Conservation (phyloP, 331 rosid genomes). For the Malus hybrid region DNA sequence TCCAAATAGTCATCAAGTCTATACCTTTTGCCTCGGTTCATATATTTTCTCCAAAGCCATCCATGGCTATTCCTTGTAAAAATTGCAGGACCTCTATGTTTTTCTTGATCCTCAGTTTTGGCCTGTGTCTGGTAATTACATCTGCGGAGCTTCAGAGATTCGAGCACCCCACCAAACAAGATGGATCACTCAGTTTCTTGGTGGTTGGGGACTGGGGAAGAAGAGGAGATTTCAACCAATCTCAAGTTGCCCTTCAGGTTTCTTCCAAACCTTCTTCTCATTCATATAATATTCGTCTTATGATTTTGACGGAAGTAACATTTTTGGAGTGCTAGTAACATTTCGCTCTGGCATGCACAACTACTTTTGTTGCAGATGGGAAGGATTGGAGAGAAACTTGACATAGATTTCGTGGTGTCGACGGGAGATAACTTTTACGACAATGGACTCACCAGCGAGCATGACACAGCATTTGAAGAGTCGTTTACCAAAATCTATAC, state of each 20-base stretch:
- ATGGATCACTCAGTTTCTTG: constrained; percentile 64
- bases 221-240: constrained; percentile 69
- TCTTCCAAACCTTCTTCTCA: constrained; percentile 2
- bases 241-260: constrained; percentile 79
- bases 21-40: background rate
- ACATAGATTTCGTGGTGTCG: constrained; percentile 55
- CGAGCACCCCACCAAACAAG: constrained; percentile 37
- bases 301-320: background rate
- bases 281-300: background rate
- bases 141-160: constrained; percentile 50
- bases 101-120: constrained; percentile 22
- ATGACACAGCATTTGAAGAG: constrained; percentile 54
- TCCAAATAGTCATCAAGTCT: background rate
- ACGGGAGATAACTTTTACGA: constrained; percentile 81
- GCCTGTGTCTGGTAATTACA: constrained; percentile 16
- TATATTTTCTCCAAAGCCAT: background rate
- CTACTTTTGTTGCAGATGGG: constrained; percentile 46
- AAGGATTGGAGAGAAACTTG: constrained; percentile 46
- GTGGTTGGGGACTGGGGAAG: constrained; percentile 95
- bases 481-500: constrained; percentile 59
- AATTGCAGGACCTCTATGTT: background rate
- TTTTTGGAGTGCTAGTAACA: background rate
- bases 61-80: constrained; percentile 15
- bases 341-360: background rate
- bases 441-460: constrained; percentile 35